Percentiles rank a stretch among this genome's conserved stretches.
These are phyloP conservation scores for Fraxinus baroniana DNA, from an alignment of 305 asterid species.

Conservation along the genomic window DNA sequence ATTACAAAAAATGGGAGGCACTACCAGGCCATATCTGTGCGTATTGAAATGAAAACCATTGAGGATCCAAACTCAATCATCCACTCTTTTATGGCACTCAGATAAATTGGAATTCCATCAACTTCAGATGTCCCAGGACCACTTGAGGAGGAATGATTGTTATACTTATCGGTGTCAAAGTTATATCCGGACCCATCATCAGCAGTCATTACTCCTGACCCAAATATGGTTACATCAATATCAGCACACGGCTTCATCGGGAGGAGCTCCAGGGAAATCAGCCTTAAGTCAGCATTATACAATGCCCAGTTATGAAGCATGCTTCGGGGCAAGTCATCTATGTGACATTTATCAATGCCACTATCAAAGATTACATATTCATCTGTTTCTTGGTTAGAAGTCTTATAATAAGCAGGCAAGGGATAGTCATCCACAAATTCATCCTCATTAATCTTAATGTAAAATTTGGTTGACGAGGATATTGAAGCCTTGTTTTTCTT, in stretches of 20 bases:
- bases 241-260: constrained; percentile 90
- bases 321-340: constrained; percentile 70
- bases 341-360: constrained; percentile 45
- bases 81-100: constrained; percentile 95
- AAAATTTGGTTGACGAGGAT: constrained; percentile 58
- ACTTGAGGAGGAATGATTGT: constrained; percentile 49
- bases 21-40: constrained; percentile 94
- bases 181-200: constrained; percentile 93
- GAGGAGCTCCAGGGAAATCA: constrained; percentile 85
- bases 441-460: constrained; percentile 86
- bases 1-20: background rate
- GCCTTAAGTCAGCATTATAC: constrained; percentile 85
- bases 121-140: constrained; percentile 47
- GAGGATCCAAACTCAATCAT: constrained; percentile 84
- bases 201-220: constrained; percentile 80
- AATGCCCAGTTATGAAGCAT: constrained; percentile 93
- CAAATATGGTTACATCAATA: constrained; percentile 81
- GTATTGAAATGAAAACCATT: constrained; percentile 72
- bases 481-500: constrained; percentile 53
- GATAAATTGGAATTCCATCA: constrained; percentile 77
- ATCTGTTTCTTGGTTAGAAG: constrained; percentile 69
- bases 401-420: constrained; percentile 83
- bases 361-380: constrained; percentile 81
- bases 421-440: constrained; percentile 97
- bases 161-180: constrained; percentile 49